Percentiles rank a stretch among this genome's conserved stretches.
Conservation (phyloP, 345 rosid species). For the Acer campestre region DNA sequence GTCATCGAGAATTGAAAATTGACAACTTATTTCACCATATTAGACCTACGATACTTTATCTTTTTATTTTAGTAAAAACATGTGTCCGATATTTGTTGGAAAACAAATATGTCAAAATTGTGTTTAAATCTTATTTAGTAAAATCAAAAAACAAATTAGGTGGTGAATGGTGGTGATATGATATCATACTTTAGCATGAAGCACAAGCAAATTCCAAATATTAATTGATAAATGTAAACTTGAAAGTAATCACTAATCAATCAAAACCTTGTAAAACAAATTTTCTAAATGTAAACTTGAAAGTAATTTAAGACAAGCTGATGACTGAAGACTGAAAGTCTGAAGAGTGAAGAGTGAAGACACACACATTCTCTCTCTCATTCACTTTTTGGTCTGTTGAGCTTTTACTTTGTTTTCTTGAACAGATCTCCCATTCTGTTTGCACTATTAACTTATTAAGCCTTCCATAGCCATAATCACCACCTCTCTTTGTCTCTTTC, state of each 20-base stretch:
- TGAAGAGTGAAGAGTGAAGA: no score
- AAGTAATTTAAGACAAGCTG: slow-evolving; percentile 1
- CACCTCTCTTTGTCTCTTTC: slow-evolving; percentile 21
- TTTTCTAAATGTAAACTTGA: background rate
- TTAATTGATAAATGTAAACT: background rate
- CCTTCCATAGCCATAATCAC: slow-evolving; percentile 14
- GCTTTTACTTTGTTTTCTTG: slow-evolving; percentile 26
- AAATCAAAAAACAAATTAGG: background rate
- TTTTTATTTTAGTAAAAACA: no score
- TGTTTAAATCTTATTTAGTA: no score
- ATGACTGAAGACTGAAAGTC: background rate
- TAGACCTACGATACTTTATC: no score
- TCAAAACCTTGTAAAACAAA: no score
- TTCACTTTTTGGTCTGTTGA: background rate
- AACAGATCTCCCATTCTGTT: slow-evolving; percentile 21
- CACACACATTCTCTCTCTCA: slow-evolving; percentile 6
- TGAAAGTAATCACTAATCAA: no score
- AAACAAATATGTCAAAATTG: no score
- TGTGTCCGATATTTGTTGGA: no score
- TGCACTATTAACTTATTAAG: slow-evolving; percentile 10
- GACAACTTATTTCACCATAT: no score
- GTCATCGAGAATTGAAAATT: no score
- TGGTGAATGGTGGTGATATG: no score
- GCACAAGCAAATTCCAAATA: background rate
- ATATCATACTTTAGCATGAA: background rate